Evolutionary conservation across 2,329 filamentous ascomycete genomes (phyloP), one percentile per base, ranked within the genome.

Genomic region (Coniosporium tulheliwenetii): DNA sequence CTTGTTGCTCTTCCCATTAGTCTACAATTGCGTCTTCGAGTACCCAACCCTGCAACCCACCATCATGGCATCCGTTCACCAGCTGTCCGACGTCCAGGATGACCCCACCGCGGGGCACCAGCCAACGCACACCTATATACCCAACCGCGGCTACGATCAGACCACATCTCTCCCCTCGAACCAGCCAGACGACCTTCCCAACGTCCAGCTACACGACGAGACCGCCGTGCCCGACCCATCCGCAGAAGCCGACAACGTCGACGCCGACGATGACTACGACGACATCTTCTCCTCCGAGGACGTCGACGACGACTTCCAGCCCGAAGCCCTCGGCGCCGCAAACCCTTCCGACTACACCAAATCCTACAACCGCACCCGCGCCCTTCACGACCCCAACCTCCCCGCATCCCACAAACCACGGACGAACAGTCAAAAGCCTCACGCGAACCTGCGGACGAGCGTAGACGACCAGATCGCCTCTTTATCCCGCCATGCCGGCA

Each of bases 391-490:
- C 50, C 51, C 58, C 13, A 61, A 58, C 30, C 61, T 66, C 40
- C 65, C 63, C 34, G 57, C 59, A 47, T 65, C 66, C 45, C 67
- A 75, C 38, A 70, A 75, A 41, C 79, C 81, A 2, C 79, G 81
- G 52, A 75, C 77, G 42, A 93, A 91, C 54, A 72, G 79, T 13
- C 85, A 60, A 45, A 84, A 80, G 52, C 84, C 85, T 5, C 73
- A 73, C 1, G 77, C 84, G 37, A 94, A 94, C 60, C 87, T 84
- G 1, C 71, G 75, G 45, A 74, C 84, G 16, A 80, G 77, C 16
- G 72, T 94, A 40, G 85, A 94, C 58, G 87, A 95, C 54, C 85
- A 95, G 52, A 81, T 94, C 40, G 78, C 80, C 4, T 79, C 79
- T n/a, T 70, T 96, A 32, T 77, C 85, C 30, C 81, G 80, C 49